Base-by-base conservation (phyloP, 768 basidiomycete genomes). In the Kwoniella sp. region DNA sequence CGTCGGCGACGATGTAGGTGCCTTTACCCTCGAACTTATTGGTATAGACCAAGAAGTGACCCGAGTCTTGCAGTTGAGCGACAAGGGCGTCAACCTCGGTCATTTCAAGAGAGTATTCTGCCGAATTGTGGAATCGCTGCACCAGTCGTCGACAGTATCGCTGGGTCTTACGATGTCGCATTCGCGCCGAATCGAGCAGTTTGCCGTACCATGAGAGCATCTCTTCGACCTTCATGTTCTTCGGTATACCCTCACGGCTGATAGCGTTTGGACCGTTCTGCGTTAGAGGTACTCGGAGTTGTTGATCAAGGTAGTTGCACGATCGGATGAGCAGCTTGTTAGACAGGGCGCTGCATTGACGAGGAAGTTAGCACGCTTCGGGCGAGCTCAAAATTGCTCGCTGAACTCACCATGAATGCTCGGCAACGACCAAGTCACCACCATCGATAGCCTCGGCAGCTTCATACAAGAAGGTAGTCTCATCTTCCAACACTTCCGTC, bases 401-500 rank as follows among this genome's bases (percentile, higher is more conserved):
- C 50, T 10, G 17, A 51, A 68, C 88, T 54, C 74, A 95, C 95
- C 92, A 95, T 69, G 97, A 86, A 72, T 96, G 91, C 80, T 98
- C 95, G 12, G 94, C 94, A 10, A 99, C 93, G 3, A 95, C 82
- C 56, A 89, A 81, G 21, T 95, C 92, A 24, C 94, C 96, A 4
- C 91, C 91, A 21, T 86, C 83, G 9, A 92, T 88, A 37, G 88
- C 90, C 78, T 93, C 83, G 62, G 92, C 92, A 55, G 95, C 92
- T 77, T 91, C 90, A 68, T 90, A 90, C 80, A 98, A 88, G 22
- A 95, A 94, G 21, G 90, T 88, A 90, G 93, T 95, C 72, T 98
- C 93, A 6, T 89, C 88, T 77, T 99, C 95, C 37, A 99, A 84
- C n/a, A 98, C 87, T 77, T 98, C 95, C 0, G 94, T 96, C 83